Percentiles rank a stretch among this genome's conserved stretches.
Conservation (phyloP, 2,329 filamentous ascomycete species). For the Boeremia exigua region DNA sequence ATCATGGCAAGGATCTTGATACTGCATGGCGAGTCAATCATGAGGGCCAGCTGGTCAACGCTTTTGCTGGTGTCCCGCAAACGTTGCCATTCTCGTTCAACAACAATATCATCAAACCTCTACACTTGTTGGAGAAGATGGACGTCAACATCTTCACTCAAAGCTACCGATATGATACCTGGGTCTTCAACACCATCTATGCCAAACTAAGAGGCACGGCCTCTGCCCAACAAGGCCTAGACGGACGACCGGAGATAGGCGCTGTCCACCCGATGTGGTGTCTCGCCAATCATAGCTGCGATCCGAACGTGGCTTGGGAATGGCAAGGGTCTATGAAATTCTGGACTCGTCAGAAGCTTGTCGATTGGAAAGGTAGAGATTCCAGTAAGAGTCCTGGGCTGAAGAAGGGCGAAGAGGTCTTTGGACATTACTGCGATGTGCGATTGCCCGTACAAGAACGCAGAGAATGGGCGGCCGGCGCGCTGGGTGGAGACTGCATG, state of each 20-base stretch:
- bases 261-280: conserved; percentile 97
- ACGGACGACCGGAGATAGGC: conserved; percentile 86
- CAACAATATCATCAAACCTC: conserved; percentile 74
- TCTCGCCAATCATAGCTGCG: conserved; percentile 93
- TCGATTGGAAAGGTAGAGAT: conserved; percentile 55
- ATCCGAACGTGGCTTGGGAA: conserved; percentile 94
- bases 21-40: conserved; percentile 26
- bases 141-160: conserved; percentile 74
- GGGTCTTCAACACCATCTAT: conserved; percentile 90
- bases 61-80: conserved; percentile 50
- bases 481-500: conserved; percentile 86
- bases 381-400: conserved; percentile 63
- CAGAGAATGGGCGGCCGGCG: conserved; percentile 86
- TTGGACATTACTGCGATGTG: conserved; percentile 95
- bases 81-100: conserved; percentile 80
- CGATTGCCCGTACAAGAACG: conserved; percentile 77
- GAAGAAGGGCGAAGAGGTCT: conserved; percentile 78
- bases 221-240: conserved; percentile 73
- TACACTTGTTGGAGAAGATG: conserved; percentile 84
- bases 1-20: conserved; percentile 46
- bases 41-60: conserved; percentile 19
- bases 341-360: conserved; percentile 64
- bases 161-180: conserved; percentile 68
- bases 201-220: conserved; percentile 91
- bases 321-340: conserved; percentile 83